Conservation (phyloP, 768 basidiomycete genomes). For the Mycena galericulata region DNA sequence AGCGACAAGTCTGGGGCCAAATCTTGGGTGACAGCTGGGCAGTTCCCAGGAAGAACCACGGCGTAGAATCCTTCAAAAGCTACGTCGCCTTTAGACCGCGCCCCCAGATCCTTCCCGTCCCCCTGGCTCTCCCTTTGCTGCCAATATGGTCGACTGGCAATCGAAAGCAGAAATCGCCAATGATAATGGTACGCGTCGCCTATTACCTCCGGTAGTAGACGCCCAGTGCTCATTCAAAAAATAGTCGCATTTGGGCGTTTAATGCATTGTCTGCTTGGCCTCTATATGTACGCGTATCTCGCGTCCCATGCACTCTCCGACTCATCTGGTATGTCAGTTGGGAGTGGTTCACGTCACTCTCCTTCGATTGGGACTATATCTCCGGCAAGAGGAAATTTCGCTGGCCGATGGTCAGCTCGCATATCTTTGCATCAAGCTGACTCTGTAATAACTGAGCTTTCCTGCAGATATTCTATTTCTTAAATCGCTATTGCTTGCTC, state of each 20-base stretch:
- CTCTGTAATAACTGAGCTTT: slow-evolving; percentile 6
- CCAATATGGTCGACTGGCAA: slow-evolving; percentile 69
- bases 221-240: slow-evolving; percentile 8
- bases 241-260: slow-evolving; percentile 65
- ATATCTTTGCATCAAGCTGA: neutral
- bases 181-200: slow-evolving; percentile 56
- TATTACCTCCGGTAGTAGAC: slow-evolving; percentile 1
- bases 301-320: slow-evolving; percentile 1
- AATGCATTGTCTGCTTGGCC: slow-evolving; percentile 66
- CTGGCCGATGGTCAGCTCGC: slow-evolving; percentile 71
- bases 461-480: slow-evolving; percentile 72
- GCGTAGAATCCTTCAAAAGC: slow-evolving; percentile 17
- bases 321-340: slow-evolving; percentile 55
- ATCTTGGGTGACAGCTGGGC: slow-evolving; percentile 13
- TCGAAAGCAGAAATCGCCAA: slow-evolving; percentile 59
- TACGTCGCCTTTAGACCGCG: neutral
- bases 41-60: slow-evolving; percentile 32
- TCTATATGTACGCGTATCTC: neutral
- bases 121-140: slow-evolving; percentile 26
- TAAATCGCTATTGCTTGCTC: slow-evolving; percentile 73
- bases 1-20: neutral
- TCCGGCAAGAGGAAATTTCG: slow-evolving; percentile 66
- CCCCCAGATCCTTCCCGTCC: slow-evolving; percentile 29
- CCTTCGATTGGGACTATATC: slow-evolving; percentile 75
- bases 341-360: slow-evolving; percentile 73